phyloP scores from a whole-genome alignment of 768 basidiomycete species.

The Grammothele lineata region DNA sequence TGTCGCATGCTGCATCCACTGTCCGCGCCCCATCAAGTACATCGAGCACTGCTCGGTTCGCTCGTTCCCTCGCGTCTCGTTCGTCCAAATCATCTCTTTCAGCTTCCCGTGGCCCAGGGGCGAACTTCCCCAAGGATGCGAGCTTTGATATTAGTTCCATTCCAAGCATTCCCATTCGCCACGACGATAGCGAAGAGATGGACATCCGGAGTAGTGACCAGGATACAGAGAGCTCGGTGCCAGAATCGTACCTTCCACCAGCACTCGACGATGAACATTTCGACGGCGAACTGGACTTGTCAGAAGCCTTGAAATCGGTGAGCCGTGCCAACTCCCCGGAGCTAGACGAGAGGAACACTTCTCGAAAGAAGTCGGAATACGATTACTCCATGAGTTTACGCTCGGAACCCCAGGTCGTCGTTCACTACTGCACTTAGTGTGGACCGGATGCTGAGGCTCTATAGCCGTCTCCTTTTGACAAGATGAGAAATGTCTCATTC shows the following conservation, averaged over 20 bases:
- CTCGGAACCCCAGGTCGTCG: conserved; percentile 28
- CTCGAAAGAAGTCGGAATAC: conserved; percentile 24
- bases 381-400: conserved; percentile 31
- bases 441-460: too few species aligned
- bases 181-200: conserved; percentile 11
- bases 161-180: conserved; percentile 20
- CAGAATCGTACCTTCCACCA: conserved; percentile 20
- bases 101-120: conserved; percentile 11
- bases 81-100: conserved; percentile 36
- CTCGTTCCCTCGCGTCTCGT: conserved; percentile 47
- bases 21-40: conserved; percentile 49
- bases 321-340: conserved; percentile 21
- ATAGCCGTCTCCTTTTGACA: conserved; percentile 26
- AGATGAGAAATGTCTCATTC: conserved; percentile 25
- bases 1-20: conserved; percentile 46
- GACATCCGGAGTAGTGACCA: conserved; percentile 25
- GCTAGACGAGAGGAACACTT: conserved; percentile 10
- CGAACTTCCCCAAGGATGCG: background rate
- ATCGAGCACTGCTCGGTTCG: conserved; percentile 46
- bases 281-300: conserved; percentile 22
- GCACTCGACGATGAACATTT: conserved; percentile 10
- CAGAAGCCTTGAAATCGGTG: conserved; percentile 26
- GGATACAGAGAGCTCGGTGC: conserved; percentile 20
- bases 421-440: background rate
- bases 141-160: conserved; percentile 34